phyloP scores from a whole-genome alignment of 129 eudicot species.

The Artemisia argyi region DNA sequence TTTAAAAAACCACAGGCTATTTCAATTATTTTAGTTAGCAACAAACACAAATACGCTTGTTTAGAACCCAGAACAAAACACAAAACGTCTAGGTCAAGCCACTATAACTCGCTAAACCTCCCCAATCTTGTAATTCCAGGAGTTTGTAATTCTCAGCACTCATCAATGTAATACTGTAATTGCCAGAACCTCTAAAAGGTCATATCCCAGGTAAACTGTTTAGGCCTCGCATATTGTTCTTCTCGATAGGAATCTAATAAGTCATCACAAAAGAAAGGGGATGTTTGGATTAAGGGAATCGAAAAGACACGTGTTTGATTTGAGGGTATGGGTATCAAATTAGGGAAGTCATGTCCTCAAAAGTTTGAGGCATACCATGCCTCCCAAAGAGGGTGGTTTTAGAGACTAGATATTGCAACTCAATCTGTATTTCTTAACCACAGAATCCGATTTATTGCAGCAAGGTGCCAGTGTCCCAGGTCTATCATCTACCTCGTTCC shows the following conservation, averaged over 20 bases:
- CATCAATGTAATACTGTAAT: conserved; percentile 9
- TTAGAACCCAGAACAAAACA: conserved; percentile 8
- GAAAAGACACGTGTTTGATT: no score
- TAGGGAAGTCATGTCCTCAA: not conserved
- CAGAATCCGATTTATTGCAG: not conserved
- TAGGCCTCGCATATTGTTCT: conserved; percentile 7
- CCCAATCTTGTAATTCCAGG: not conserved
- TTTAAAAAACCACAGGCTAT: no score
- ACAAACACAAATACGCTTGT: not conserved
- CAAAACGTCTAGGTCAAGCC: not conserved
- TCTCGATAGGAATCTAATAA: not conserved
- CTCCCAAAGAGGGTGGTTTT: no score
- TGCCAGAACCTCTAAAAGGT: conserved; percentile 3
- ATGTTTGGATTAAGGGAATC: no score
- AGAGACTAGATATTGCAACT: not conserved
- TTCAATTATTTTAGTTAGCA: conserved; percentile 1
- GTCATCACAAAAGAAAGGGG: conserved; percentile 7
- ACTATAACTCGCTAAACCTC: not conserved
- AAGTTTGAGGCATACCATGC: no score
- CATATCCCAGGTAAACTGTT: conserved; percentile 2
- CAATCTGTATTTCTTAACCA: no score
- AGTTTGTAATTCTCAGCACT: not conserved
- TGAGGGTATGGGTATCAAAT: no score
- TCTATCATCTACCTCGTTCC: not conserved
- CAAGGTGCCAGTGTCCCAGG: not conserved